Conservation (phyloP, 495 filamentous ascomycete species). For the Aspergillus egyptiacus region DNA sequence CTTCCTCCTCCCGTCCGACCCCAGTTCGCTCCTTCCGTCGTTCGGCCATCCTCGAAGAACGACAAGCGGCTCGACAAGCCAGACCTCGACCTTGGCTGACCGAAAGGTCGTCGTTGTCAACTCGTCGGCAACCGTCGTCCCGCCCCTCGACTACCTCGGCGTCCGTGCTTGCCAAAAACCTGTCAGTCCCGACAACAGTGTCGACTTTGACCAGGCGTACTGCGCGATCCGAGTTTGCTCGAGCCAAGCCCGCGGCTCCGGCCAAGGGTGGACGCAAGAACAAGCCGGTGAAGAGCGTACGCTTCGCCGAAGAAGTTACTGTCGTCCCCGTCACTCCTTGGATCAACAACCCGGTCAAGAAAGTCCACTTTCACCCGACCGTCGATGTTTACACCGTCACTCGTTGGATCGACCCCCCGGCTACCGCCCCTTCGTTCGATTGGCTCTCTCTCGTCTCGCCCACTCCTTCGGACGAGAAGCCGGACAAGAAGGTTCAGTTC, state of each 20-base stretch:
- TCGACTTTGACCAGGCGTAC: conserved; percentile 4
- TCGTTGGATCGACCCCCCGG: not conserved
- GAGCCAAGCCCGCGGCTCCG: conserved; percentile 4
- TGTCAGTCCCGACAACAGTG: not conserved
- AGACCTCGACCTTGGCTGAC: conserved; percentile 17
- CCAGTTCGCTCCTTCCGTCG: not conserved
- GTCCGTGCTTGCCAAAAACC: not conserved
- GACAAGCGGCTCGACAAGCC: conserved; percentile 16
- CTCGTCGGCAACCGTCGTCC: conserved; percentile 2
- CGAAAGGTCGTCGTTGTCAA: conserved; percentile 1
- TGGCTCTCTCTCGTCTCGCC: no score
- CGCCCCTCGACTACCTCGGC: not conserved
- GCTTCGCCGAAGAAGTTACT: not conserved
- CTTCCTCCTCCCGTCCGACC: conserved; percentile 5
- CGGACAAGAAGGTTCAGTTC: no score
- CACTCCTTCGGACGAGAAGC: no score
- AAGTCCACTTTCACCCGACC: not conserved
- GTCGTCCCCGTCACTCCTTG: not conserved
- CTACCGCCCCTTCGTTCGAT: no score
- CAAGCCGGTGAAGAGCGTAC: conserved; percentile 3
- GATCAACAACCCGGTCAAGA: not conserved
- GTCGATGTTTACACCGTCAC: not conserved
- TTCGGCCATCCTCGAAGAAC: conserved; percentile 2
- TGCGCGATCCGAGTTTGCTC: conserved; percentile 4
- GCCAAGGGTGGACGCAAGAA: not conserved